phyloP scores from a whole-genome alignment of 371 early-diverging fungal genomes.

The Mortierella polycephala region DNA sequence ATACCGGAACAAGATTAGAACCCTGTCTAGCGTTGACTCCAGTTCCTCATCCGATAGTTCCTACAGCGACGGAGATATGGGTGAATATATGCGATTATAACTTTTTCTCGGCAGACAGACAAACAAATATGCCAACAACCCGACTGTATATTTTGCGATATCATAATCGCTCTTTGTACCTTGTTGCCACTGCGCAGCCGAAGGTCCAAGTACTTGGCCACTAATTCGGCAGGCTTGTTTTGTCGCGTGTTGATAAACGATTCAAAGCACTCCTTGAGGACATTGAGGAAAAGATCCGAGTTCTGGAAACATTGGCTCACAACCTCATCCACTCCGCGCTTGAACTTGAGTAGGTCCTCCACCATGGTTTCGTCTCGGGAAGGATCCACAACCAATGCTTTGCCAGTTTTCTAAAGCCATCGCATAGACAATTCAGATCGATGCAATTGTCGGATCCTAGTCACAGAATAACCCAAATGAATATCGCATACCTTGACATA shows the following conservation, averaged over 20 bases:
- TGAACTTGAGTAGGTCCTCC: constrained; percentile 73
- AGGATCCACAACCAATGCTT: constrained; percentile 63
- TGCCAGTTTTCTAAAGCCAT: constrained; percentile 67
- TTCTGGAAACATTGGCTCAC: constrained; percentile 69
- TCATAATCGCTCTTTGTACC: constrained; percentile 41
- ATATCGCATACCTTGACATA: constrained; percentile 58
- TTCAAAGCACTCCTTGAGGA: constrained; percentile 89
- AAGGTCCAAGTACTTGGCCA: constrained; percentile 85
- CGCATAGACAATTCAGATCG: background rate
- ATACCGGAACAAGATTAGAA: constrained; percentile 87
- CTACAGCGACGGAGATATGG: constrained; percentile 11
- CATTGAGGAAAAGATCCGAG: constrained; percentile 68
- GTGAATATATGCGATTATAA: constrained; percentile 26
- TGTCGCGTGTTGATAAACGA: constrained; percentile 84
- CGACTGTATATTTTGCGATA: constrained; percentile 47
- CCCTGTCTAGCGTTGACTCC: constrained; percentile 72
- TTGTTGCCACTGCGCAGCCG: constrained; percentile 60
- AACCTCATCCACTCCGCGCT: constrained; percentile 72
- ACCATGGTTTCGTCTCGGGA: constrained; percentile 73
- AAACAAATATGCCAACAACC: background rate
- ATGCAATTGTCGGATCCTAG: constrained; percentile 18
- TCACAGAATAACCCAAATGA: background rate
- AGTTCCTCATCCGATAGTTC: constrained; percentile 71
- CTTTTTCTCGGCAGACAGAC: constrained; percentile 47
- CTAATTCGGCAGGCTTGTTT: constrained; percentile 89